phyloP scores from a whole-genome alignment of 2,329 filamentous ascomycete genomes.

The Alternaria metachromatica region DNA sequence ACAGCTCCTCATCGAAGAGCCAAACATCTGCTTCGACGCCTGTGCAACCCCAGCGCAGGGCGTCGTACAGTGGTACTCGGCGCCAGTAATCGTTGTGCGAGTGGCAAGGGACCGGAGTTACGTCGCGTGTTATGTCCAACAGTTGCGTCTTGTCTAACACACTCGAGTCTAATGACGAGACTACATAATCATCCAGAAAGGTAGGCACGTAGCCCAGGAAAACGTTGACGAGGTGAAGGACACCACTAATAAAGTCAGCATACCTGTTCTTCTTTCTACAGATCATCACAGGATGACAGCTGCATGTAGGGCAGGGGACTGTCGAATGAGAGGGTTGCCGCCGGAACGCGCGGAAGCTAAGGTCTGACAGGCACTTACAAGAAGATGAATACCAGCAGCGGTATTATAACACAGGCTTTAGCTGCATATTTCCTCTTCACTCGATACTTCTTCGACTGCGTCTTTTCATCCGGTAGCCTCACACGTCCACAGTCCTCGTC shows the following conservation, averaged over 20 bases:
- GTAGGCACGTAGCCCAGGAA: conserved; percentile 46
- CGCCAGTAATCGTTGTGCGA: conserved; percentile 68
- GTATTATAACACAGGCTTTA: conserved; percentile 25
- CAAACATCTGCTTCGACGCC: conserved; percentile 66
- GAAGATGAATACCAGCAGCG: conserved; percentile 34
- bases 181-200: conserved; percentile 46
- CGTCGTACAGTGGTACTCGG: conserved; percentile 61
- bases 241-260: conserved; percentile 45
- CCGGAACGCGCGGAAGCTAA: conserved; percentile 21
- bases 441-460: conserved; percentile 18
- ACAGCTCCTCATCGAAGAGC: conserved; percentile 61
- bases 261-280: background rate
- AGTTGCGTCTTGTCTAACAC: conserved; percentile 47
- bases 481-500: conserved; percentile 19
- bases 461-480: conserved; percentile 29
- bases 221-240: conserved; percentile 51
- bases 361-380: conserved; percentile 38
- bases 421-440: conserved; percentile 28
- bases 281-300: conserved; percentile 1
- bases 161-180: conserved; percentile 52
- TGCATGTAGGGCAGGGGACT: background rate
- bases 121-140: conserved; percentile 58
- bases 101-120: conserved; percentile 60
- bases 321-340: conserved; percentile 8
- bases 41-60: conserved; percentile 61